phyloP scores from a whole-genome alignment of 257 asterid genomes.

The Solanum dulcamara region DNA sequence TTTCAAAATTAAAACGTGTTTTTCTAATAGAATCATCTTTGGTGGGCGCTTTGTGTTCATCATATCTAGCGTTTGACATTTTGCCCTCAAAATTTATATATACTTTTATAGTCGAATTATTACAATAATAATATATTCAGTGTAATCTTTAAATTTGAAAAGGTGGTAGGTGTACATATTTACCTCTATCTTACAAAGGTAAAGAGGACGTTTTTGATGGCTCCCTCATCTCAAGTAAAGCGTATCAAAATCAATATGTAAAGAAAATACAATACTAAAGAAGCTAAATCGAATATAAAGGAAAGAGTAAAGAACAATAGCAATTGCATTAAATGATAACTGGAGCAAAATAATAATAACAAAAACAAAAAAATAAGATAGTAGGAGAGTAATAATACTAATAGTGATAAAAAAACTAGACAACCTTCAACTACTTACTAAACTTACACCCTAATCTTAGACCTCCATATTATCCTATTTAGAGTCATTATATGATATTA shows the following conservation, averaged over 20 bases:
- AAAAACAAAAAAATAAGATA: neutral
- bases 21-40: neutral
- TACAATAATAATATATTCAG: neutral
- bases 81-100: neutral
- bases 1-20: neutral
- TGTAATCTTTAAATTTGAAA: neutral
- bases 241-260: too few relatives aligned
- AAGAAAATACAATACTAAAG: neutral
- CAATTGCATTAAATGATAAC: neutral
- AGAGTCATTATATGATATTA: neutral
- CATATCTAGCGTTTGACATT: neutral
- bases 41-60: neutral
- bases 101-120: neutral
- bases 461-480: too few relatives aligned
- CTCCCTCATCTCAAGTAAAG: too few relatives aligned
- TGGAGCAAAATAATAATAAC: neutral
- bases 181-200: too few relatives aligned
- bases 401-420: neutral
- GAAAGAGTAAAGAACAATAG: neutral
- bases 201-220: too few relatives aligned
- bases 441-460: neutral
- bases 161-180: fast-evolving
- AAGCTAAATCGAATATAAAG: neutral
- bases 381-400: neutral
- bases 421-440: neutral